Conservation (phyloP, 2,329 filamentous ascomycete genomes). For the Phaeosphaeriaceae sp. region DNA sequence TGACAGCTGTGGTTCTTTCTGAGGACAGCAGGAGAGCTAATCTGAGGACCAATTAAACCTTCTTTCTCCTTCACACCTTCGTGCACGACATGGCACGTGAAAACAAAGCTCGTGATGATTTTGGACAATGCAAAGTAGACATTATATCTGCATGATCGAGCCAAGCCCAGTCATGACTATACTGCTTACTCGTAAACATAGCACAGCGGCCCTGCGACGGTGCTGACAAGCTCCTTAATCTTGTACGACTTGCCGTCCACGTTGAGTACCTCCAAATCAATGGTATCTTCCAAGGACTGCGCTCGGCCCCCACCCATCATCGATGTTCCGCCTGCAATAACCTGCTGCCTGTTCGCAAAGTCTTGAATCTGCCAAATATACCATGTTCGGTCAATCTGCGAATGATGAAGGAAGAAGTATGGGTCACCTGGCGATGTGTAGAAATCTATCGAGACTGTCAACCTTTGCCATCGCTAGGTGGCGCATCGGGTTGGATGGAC, state of each 20-base stretch:
- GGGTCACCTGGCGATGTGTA: slow-evolving; percentile 58
- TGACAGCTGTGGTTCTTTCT: slow-evolving; percentile 33
- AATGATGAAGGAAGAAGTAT: slow-evolving; percentile 58
- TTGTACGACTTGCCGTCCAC: slow-evolving; percentile 44
- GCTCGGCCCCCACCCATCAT: slow-evolving; percentile 45
- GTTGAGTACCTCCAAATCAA: slow-evolving; percentile 52
- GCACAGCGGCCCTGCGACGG: slow-evolving; percentile 57
- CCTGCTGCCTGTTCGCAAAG: slow-evolving; percentile 47
- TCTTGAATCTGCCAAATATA: slow-evolving; percentile 61
- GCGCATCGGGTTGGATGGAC: background rate
- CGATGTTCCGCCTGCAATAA: slow-evolving; percentile 54
- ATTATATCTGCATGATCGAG: background rate
- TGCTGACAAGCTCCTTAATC: slow-evolving; percentile 56
- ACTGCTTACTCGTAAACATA: slow-evolving; percentile 52
- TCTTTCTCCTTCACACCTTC: background rate
- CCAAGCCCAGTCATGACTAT: background rate
- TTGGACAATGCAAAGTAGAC: background rate
- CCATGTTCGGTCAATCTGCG: slow-evolving; percentile 58
- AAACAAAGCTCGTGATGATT: background rate
- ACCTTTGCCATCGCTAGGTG: background rate
- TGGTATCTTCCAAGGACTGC: slow-evolving; percentile 35
- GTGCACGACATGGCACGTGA: background rate
- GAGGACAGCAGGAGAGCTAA: slow-evolving; percentile 47
- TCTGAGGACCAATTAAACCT: slow-evolving; percentile 36
- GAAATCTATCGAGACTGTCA: slow-evolving; percentile 39